phyloP scores from a whole-genome alignment of 352 stramenopile species.

The Saprolegnia parasitica region DNA sequence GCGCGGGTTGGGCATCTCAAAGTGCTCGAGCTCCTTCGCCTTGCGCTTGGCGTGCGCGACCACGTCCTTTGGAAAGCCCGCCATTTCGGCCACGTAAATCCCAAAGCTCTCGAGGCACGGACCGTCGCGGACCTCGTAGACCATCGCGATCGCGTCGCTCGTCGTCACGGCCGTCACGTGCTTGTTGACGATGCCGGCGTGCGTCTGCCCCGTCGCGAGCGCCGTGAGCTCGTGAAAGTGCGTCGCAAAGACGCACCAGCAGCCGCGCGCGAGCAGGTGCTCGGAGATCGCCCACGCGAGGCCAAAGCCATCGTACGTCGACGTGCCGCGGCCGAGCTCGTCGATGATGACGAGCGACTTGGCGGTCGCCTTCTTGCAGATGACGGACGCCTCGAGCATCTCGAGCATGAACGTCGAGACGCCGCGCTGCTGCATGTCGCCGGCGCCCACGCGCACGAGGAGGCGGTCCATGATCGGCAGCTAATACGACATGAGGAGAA shows the following conservation, averaged over 20 bases:
- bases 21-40: conserved; percentile 91
- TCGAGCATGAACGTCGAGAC: conserved; percentile 99
- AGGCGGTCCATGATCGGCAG: conserved; percentile 95
- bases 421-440: conserved; percentile 94
- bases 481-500: conserved; percentile 20
- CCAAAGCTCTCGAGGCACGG: conserved; percentile 98
- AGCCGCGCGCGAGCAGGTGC: conserved; percentile 90
- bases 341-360: conserved; percentile 98
- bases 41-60: conserved; percentile 93
- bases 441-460: conserved; percentile 94
- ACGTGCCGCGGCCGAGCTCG: conserved; percentile 97
- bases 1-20: conserved; percentile 35
- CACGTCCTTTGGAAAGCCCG: conserved; percentile 90
- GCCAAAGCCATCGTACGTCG: conserved; percentile 96
- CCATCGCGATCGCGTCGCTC: conserved; percentile 84
- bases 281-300: conserved; percentile 98
- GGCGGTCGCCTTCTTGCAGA: conserved; percentile 92
- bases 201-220: conserved; percentile 68
- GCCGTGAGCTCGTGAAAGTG: conserved; percentile 99
- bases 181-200: conserved; percentile 90
- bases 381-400: conserved; percentile 98
- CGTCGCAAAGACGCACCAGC: conserved; percentile 94
- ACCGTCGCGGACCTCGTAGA: conserved; percentile 90
- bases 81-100: conserved; percentile 98
- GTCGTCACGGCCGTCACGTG: conserved; percentile 91